Evolutionary conservation across 1,284 basidiomycete species (phyloP).

Genomic region (Gomphus bonarii): DNA sequence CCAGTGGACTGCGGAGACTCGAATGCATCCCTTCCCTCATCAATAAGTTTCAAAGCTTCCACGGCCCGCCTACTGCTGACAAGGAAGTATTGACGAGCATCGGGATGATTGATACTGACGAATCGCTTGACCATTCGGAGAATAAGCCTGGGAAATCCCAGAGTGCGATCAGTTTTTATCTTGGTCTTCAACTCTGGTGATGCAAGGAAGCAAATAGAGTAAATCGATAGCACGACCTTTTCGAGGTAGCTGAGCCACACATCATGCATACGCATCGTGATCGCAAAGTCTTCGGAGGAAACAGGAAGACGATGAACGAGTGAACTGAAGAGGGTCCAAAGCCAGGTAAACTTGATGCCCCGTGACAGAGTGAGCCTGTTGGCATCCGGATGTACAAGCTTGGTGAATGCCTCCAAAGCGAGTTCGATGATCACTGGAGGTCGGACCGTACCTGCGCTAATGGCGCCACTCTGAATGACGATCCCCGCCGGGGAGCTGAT

Average conservation of each 20-base stretch:
- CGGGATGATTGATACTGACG: conserved; percentile 32
- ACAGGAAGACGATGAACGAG: conserved; percentile 80
- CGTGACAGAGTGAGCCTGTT: conserved; percentile 70
- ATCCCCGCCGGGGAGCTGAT: conserved; percentile 52
- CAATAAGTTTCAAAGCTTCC: conserved; percentile 78
- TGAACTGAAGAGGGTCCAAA: conserved; percentile 56
- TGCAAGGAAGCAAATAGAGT: conserved; percentile 80
- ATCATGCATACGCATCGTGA: conserved; percentile 48
- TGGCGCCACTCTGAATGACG: conserved; percentile 36
- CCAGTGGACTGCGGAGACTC: conserved; percentile 47
- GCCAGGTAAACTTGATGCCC: conserved; percentile 44
- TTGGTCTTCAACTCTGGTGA: conserved; percentile 60
- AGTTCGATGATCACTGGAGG: conserved; percentile 60
- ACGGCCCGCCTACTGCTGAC: conserved; percentile 67
- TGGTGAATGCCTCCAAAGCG: conserved; percentile 78
- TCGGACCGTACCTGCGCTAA: conserved; percentile 26
- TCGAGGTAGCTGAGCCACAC: conserved; percentile 74
- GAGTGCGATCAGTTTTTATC: conserved; percentile 48
- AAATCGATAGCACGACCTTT: conserved; percentile 70
- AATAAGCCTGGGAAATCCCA: conserved; percentile 55
- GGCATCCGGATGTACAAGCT: conserved; percentile 64
- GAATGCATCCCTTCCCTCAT: conserved; percentile 68
- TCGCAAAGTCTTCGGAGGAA: conserved; percentile 64
- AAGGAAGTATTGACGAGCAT: conserved; percentile 45
- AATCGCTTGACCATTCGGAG: conserved; percentile 56